These are phyloP conservation scores for Trichosporon ovoides DNA, from an alignment of 1,284 basidiomycete genomes.

Conservation along the genomic window DNA sequence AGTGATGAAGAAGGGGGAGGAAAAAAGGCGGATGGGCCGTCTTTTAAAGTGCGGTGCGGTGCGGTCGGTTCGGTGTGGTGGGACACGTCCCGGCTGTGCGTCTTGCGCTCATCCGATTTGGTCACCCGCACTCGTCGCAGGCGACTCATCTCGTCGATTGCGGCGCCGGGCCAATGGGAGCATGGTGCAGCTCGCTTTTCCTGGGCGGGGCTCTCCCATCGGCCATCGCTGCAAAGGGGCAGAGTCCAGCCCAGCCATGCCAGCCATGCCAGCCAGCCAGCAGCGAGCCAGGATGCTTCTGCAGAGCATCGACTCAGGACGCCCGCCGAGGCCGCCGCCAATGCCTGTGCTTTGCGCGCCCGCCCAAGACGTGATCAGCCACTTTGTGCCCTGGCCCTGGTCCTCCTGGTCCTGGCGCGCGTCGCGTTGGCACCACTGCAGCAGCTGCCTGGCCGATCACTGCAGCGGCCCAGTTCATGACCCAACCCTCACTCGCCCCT, in stretches of 20 bases:
- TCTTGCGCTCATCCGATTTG: not conserved
- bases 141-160: slow-evolving; percentile 1
- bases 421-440: too few species aligned
- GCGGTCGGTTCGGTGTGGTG: not conserved
- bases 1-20: not conserved
- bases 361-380: slow-evolving; percentile 2
- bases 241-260: not conserved
- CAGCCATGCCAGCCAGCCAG: not conserved
- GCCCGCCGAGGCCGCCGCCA: not conserved
- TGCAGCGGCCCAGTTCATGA: not conserved
- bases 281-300: not conserved
- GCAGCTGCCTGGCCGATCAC: not conserved
- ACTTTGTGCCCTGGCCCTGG: not conserved
- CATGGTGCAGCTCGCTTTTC: too few species aligned
- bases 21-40: slow-evolving; percentile 2
- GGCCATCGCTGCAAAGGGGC: too few species aligned
- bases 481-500: not conserved
- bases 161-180: slow-evolving; percentile 1
- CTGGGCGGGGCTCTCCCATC: not conserved
- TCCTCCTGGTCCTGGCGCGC: not conserved
- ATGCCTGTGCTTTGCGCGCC: not conserved
- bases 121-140: not conserved
- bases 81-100: not conserved
- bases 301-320: not conserved
- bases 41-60: not conserved